Evolutionary conservation across 108 stramenopile genomes (phyloP).

Genomic region (Mayamaea pseudoterrestris): DNA sequence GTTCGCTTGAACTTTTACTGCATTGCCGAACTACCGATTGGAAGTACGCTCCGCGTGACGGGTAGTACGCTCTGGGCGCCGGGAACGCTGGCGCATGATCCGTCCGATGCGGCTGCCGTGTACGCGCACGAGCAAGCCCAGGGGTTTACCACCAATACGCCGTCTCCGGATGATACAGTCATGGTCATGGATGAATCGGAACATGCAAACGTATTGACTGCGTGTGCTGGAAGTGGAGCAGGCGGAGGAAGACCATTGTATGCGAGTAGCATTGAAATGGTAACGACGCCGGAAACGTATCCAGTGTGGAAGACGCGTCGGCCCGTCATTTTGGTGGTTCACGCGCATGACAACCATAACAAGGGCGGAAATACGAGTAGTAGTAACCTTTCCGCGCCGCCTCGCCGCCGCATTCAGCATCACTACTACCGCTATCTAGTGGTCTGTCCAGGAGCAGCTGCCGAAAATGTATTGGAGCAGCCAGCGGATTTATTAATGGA

Average conservation of each 20-base stretch:
- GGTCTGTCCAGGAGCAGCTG: slow-evolving; percentile 61
- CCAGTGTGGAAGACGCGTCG: slow-evolving; percentile 70
- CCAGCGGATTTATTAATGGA: slow-evolving; percentile 28
- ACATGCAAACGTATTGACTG: slow-evolving; percentile 1
- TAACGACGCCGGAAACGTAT: slow-evolving; percentile 77
- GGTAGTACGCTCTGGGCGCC: slow-evolving; percentile 50
- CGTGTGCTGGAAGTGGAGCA: no score
- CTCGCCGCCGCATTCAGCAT: slow-evolving; percentile 20
- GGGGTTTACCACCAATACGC: slow-evolving; percentile 3
- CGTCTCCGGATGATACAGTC: slow-evolving; percentile 2
- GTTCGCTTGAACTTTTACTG: slow-evolving; percentile 68
- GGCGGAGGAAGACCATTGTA: no score
- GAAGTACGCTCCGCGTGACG: slow-evolving; percentile 66
- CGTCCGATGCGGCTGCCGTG: slow-evolving; percentile 21
- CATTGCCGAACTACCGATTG: slow-evolving; percentile 61
- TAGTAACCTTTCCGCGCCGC: no score
- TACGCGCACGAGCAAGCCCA: background rate
- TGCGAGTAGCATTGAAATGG: slow-evolving; percentile 65
- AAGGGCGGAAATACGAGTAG: background rate
- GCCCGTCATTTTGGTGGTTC: slow-evolving; percentile 65
- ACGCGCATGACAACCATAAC: no score
- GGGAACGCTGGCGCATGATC: slow-evolving; percentile 23
- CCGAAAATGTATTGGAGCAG: slow-evolving; percentile 9
- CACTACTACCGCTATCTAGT: slow-evolving; percentile 82
- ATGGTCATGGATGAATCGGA: background rate